Base-by-base conservation (phyloP, 176 grass and related monocot genomes). In the Raddia guianensis region DNA sequence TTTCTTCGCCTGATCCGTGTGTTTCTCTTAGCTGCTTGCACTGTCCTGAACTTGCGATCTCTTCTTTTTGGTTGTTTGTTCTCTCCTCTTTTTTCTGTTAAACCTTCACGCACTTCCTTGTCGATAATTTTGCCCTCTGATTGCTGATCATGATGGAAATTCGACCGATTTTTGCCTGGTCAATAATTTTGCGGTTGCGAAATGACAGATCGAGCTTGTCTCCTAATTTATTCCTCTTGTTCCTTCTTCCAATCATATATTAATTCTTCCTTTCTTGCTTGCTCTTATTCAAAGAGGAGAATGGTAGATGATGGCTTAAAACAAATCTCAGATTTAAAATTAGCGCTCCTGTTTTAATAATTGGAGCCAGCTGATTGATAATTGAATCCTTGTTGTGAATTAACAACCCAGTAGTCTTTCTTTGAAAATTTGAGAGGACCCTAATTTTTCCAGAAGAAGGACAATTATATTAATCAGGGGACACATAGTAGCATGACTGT, bases 341-440 rank as follows among this genome's bases (percentile, higher is more conserved):
- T 34, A 20, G 45, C 72, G 2, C 37, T 64, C 80, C 1, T 35
- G 19, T 53, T 43, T 69, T 46, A 18, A 60, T 70, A 70, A 56
- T 69, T 70, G 70, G 37, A 32, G 6, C 49, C 77, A 71, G 16
- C 65, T 81, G 42, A 65, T 76, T 81, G 21, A 71, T 81, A 49
- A 65, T 76, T 81, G 64, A 81, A 70, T 81, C 37, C 37, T 40
- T 81, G 49, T 47, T 66, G 12, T 54, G 86, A 68, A 73, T 53
- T 73, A 76, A 66, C 77, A 66, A 65, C 60, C 34, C 71, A 71
- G 11, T 62, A 81, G 63, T 73, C 61, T 84, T 52, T 75, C 49
- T 63, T 89, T 66, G 58, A 64, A 54, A 53, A 85, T 70, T 58
- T 58, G n/a, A 60, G n/a, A 54, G 40, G 37, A 13, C 21, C 35